Evolutionary conservation across 305 asterid species (phyloP).

Genomic region (Rubia balearica): DNA sequence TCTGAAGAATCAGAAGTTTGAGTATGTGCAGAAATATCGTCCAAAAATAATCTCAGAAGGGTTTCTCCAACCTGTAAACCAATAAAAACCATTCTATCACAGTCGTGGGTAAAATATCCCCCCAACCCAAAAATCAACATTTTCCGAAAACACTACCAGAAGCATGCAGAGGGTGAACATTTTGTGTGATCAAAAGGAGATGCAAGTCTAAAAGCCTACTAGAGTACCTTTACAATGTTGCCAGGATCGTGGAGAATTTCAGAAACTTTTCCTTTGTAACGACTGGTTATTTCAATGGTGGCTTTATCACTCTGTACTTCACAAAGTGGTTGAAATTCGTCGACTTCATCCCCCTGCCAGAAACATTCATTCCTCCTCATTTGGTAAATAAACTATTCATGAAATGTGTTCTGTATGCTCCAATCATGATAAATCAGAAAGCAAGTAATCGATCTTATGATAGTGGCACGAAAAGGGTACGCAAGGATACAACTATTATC

Average conservation of each 20-base stretch:
- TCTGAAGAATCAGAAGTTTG: conserved; percentile 26
- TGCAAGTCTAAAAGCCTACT: not conserved
- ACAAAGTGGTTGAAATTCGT: conserved; percentile 93
- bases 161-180: not conserved
- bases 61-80: conserved; percentile 84
- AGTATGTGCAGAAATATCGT: conserved; percentile 33
- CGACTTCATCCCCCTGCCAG: conserved; percentile 76
- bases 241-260: conserved; percentile 75
- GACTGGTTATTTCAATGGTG: conserved; percentile 93
- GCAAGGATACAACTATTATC: not conserved
- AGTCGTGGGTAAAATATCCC: no score
- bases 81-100: conserved; percentile 7
- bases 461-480: not conserved
- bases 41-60: conserved; percentile 58
- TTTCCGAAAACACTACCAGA: not conserved
- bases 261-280: conserved; percentile 73
- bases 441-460: not conserved
- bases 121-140: not conserved
- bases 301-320: conserved; percentile 99
- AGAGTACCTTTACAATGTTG: conserved; percentile 67
- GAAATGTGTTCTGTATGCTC: not conserved
- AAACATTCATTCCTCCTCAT: not conserved
- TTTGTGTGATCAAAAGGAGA: not conserved
- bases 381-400: not conserved
- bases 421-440: not conserved